Base-by-base conservation (phyloP, 805 yeast genomes). In the Candida pini region DNA sequence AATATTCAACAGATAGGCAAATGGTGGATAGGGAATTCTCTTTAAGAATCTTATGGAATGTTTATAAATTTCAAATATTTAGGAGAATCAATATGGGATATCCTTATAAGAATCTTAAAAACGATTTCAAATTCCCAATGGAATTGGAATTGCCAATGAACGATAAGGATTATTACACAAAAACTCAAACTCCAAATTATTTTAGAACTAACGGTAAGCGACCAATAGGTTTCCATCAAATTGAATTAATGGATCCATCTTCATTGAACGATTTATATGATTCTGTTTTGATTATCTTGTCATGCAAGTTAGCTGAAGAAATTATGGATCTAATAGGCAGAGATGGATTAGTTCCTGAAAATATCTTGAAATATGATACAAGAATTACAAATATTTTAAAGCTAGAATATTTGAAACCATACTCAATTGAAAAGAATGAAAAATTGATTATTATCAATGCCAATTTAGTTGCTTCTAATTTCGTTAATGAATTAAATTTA, bases 11-110 rank as follows among this genome's bases (percentile, higher is more conserved):
- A 2, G 54, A 53, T 37, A 49, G 53, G 27, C 68, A 63, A 36
- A 41, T 60, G 2, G 32, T 56, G 7, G 57, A 54, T 22, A 52
- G 66, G 28, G 68, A 64, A 35, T 47, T 53, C 30, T 35, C 53
- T 25, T 34, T 60, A 7, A 45, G 69, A 38, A 42, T 58, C 3
- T 39, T 65, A 9, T 67, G 71, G 71, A 54, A 57, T 5, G 51
- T 58, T 6, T 67, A 63, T 63, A 60, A 56, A 37, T 43, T 58
- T 31, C 56, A 58, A 34, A 56, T 54, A 9, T 60, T 52, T 35
- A 36, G 60, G 18, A 50, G 68, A 39, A 36, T 60, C 18, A 53
- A 56, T 42, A 46, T 54, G 41, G 69, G 68, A 1, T 49, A 48
- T 31, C 68, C 69, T n/a, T 64, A 55, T 38, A 36, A 41, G n/a